Evolutionary conservation across 768 basidiomycete genomes (phyloP), one percentile per base, ranked within the genome.

Genomic region (Pleurotus cornucopiae): DNA sequence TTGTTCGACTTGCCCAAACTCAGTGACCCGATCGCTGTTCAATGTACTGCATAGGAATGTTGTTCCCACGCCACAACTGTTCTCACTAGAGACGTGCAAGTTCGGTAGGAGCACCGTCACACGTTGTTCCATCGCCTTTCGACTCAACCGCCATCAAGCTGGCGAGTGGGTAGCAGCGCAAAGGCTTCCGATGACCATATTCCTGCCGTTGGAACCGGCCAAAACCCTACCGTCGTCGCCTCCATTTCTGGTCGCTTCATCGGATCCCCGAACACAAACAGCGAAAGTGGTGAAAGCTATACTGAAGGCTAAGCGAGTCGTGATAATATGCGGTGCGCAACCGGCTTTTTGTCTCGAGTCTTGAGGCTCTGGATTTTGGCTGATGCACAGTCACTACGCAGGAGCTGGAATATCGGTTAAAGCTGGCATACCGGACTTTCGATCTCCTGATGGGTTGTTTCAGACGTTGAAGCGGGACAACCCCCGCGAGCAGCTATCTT

Each of bases 371-470:
- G 30, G 2, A 34, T 34, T 9, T 34, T 34, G 30, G 30, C 30
- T 34, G 30, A 34, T 34, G 30, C 30, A 34, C 30, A 34, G 13
- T 14, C 13, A 34, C 53, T 55, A 26, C 48, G 41, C 39, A 91
- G 93, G 92, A 59, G 93, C 93, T 58, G 93, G 93, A 46, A 89
- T 94, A 56, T 93, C 91, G 57, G 90, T 92, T 9, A 81, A 84
- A 39, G 89, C 91, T 46, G 90, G 91, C 13, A 94, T 95, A 45
- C 93, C 94, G 30, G 94, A 94, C 71, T 95, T 96, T 68, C 76
- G 93, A 62, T 93, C 91, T 9, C 68, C 84, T 13, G 84, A 86
- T 55, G 92, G 92, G 25, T 72, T 94, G 23, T 95, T 94, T 67
- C 83, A 86, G 63, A 78, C 81, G 16, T 70, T 91, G 60, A 92